Evolutionary conservation across 2,329 filamentous ascomycete species (phyloP).

Genomic region (Diaporthe capsici): DNA sequence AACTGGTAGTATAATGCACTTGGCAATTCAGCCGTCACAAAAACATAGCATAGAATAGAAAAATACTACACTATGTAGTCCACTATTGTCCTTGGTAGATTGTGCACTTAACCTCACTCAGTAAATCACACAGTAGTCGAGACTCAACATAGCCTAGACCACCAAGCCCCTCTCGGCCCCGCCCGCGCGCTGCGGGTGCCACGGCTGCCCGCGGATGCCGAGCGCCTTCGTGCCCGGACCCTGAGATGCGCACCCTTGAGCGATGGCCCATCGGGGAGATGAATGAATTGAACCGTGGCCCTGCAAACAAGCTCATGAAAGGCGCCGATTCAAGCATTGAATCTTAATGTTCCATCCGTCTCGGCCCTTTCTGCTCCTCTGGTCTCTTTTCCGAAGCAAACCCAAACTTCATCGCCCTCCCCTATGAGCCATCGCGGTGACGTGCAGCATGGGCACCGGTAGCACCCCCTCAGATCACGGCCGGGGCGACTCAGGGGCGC

Average conservation of each 20-base stretch:
- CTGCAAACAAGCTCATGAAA: neutral
- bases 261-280: neutral
- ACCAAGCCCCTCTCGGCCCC: constrained; percentile 14
- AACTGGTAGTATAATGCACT: too few relatives aligned
- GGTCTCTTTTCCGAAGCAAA: neutral
- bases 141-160: neutral
- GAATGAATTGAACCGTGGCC: neutral
- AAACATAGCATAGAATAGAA: too few relatives aligned
- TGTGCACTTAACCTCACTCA: neutral
- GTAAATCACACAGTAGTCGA: neutral
- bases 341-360: constrained; percentile 16
- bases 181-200: neutral
- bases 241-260: neutral
- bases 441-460: constrained; percentile 31
- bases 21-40: too few relatives aligned
- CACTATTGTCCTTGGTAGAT: neutral
- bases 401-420: neutral
- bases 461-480: constrained; percentile 32
- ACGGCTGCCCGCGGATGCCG: constrained; percentile 17
- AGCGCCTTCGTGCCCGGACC: neutral
- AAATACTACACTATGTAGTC: neutral
- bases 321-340: constrained; percentile 1
- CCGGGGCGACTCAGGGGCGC: constrained; percentile 33
- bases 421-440: neutral
- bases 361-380: neutral